Percentiles rank a stretch among this genome's conserved stretches.
Evolutionary conservation across 768 basidiomycete genomes (phyloP).

Genomic region (Coprinellus aureogranulatus): DNA sequence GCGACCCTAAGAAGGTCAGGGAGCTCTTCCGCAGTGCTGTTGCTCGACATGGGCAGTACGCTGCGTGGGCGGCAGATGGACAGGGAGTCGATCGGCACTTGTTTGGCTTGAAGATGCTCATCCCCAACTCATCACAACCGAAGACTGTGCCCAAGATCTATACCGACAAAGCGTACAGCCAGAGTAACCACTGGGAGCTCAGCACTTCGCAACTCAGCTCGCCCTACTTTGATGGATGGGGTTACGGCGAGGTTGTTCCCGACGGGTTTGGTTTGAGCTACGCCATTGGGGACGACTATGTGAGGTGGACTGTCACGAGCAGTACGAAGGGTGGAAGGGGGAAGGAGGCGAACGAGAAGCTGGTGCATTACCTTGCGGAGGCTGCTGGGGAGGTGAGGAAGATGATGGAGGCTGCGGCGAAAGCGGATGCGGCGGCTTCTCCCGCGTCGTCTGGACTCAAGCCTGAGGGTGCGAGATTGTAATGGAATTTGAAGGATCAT

Average conservation of each 20-base stretch:
- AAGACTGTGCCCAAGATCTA: slow-evolving; percentile 76
- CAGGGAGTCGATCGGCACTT: slow-evolving; percentile 95
- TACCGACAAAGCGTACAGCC: slow-evolving; percentile 63
- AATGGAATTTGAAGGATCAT: no score
- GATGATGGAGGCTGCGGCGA: slow-evolving; percentile 71
- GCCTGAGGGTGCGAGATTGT: neutral
- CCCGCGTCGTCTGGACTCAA: no score
- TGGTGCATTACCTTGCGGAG: slow-evolving; percentile 72
- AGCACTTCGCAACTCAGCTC: slow-evolving; percentile 86
- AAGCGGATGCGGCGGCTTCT: slow-evolving; percentile 30
- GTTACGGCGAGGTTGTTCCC: slow-evolving; percentile 92
- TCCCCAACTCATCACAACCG: slow-evolving; percentile 35
- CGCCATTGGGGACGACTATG: slow-evolving; percentile 77
- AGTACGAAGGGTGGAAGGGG: slow-evolving; percentile 16
- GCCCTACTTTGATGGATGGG: slow-evolving; percentile 89
- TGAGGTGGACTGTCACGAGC: slow-evolving; percentile 91
- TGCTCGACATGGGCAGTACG: slow-evolving; percentile 81
- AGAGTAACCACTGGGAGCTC: slow-evolving; percentile 87
- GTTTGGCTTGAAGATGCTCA: slow-evolving; percentile 81
- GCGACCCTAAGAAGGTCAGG: slow-evolving; percentile 46
- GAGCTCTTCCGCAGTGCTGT: slow-evolving; percentile 74
- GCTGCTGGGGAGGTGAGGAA: slow-evolving; percentile 73
- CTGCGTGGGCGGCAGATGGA: slow-evolving; percentile 88
- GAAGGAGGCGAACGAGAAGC: slow-evolving; percentile 51
- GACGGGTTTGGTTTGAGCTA: slow-evolving; percentile 94